Percentiles rank a stretch among this genome's conserved stretches.
These are phyloP conservation scores for grape (Vitis vinifera) DNA, from an alignment of 164 flowering plant genomes.

Conservation along the genomic window ASM3070453v1 NC_081815.1:2745501-2746000, in stretches of 20 bases:
- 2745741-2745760: constrained; percentile 86
- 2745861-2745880: too few relatives aligned
- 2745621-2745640: constrained; percentile 75
- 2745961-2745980: too few relatives aligned
- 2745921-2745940: too few relatives aligned
- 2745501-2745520: too few relatives aligned
- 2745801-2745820: background rate
- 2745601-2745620: background rate
- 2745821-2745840: too few relatives aligned
- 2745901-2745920: too few relatives aligned
- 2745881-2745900: too few relatives aligned
- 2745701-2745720: constrained; percentile 95
- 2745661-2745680: constrained; percentile 93
- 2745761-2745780: constrained; percentile 21
- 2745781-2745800: background rate
- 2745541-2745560: background rate
- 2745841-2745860: too few relatives aligned
- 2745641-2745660: constrained; percentile 96
- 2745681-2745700: constrained; percentile 86
- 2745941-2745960: too few relatives aligned
- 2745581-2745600: background rate
- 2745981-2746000: too few relatives aligned
- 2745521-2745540: too few relatives aligned
- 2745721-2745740: constrained; percentile 97
- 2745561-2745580: background rate